Percentiles rank a stretch among this genome's conserved stretches.
These are phyloP conservation scores for Chalaropsis thielavioides DNA, from an alignment of 2,329 filamentous ascomycete species.

Conservation along the genomic window DNA sequence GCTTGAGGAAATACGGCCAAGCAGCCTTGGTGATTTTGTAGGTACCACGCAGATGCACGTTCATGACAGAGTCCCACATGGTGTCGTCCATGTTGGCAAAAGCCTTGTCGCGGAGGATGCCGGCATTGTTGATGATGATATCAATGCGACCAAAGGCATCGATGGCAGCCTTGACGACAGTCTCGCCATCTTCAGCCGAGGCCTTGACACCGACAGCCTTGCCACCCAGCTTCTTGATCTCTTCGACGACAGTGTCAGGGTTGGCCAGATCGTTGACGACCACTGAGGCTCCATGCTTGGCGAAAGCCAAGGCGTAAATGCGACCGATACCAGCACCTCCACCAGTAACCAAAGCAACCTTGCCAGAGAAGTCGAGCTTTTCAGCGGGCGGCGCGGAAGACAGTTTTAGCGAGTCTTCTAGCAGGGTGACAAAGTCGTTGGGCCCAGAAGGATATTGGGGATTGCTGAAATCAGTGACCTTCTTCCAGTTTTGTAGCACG, in stretches of 20 bases:
- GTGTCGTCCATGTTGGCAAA: constrained; percentile 96
- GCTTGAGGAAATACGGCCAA: constrained; percentile 94
- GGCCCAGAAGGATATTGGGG: constrained; percentile 71
- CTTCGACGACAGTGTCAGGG: constrained; percentile 77
- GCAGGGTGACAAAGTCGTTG: constrained; percentile 73
- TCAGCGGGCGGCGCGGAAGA: constrained; percentile 56
- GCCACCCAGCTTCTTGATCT: constrained; percentile 81
- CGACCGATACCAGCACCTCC: constrained; percentile 84
- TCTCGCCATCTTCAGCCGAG: constrained; percentile 82
- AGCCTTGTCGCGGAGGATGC: constrained; percentile 94
- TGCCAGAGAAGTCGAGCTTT: constrained; percentile 66
- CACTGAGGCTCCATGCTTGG: constrained; percentile 66
- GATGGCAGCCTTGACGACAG: constrained; percentile 82
- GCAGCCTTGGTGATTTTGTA: constrained; percentile 96
- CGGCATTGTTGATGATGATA: constrained; percentile 94
- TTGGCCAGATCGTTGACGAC: constrained; percentile 95
- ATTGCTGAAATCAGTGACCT: constrained; percentile 72
- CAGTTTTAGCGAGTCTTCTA: constrained; percentile 71
- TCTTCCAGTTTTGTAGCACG: constrained; percentile 76
- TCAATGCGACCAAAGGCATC: constrained; percentile 89
- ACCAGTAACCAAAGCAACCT: constrained; percentile 76
- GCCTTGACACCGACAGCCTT: constrained; percentile 88
- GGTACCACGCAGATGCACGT: constrained; percentile 84
- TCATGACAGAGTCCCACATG: constrained; percentile 82
- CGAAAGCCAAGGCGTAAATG: constrained; percentile 76